These are phyloP conservation scores for Teratosphaeria viscida DNA, from an alignment of 2,329 filamentous ascomycete species.

Conservation along the genomic window DNA sequence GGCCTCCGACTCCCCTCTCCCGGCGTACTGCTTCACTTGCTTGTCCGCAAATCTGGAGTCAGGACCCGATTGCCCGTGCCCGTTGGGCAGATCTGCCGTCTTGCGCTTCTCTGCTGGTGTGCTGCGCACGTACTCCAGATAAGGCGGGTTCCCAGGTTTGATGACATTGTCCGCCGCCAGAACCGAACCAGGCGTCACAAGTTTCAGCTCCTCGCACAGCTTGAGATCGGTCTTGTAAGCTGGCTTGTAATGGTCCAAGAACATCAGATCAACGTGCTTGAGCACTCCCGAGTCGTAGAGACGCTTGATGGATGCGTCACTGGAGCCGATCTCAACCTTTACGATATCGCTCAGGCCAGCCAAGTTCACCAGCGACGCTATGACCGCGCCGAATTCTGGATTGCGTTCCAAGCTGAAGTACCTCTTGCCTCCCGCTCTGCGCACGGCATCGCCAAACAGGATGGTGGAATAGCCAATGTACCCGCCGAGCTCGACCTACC, in stretches of 20 bases:
- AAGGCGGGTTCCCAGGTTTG: slow-evolving; percentile 59
- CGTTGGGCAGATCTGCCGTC: slow-evolving; percentile 24
- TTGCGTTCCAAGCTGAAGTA: slow-evolving; percentile 67
- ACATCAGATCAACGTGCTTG: slow-evolving; percentile 57
- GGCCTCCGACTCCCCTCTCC: slow-evolving; percentile 37
- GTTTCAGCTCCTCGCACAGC: slow-evolving; percentile 59
- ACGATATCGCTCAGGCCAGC: slow-evolving; percentile 63
- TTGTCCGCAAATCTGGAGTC: slow-evolving; percentile 34
- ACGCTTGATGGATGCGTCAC: slow-evolving; percentile 53
- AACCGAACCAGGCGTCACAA: slow-evolving; percentile 53
- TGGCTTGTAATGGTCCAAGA: slow-evolving; percentile 73
- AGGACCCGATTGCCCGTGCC: slow-evolving; percentile 20
- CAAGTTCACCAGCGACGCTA: slow-evolving; percentile 57
- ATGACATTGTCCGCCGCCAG: slow-evolving; percentile 63
- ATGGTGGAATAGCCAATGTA: slow-evolving; percentile 77
- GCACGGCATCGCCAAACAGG: slow-evolving; percentile 58
- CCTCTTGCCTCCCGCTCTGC: slow-evolving; percentile 50
- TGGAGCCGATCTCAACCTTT: slow-evolving; percentile 58
- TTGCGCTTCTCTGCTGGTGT: slow-evolving; percentile 52
- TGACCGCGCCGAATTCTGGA: slow-evolving; percentile 62
- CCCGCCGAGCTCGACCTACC: slow-evolving; percentile 61
- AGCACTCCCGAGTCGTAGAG: slow-evolving; percentile 46
- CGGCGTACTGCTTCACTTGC: slow-evolving; percentile 39
- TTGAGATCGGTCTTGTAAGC: slow-evolving; percentile 66
- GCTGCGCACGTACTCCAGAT: slow-evolving; percentile 59